phyloP scores from a whole-genome alignment of 345 rosid genomes.

The Gynandropsis gynandra region DNA sequence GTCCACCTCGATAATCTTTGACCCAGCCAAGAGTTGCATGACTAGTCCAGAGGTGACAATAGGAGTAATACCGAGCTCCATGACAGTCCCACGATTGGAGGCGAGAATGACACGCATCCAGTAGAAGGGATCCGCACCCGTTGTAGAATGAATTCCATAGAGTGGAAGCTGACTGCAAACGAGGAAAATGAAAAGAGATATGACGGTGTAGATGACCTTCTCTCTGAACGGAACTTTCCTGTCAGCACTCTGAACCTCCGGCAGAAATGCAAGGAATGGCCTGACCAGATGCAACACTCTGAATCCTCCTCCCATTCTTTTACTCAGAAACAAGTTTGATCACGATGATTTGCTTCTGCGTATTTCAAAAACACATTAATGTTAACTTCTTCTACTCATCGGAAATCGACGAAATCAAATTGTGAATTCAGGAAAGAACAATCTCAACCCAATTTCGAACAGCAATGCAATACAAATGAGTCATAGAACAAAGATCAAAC shows the following conservation, averaged over 20 bases:
- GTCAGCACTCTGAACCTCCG: conserved; percentile 71
- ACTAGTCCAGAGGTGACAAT: conserved; percentile 74
- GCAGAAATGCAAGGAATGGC: conserved; percentile 61
- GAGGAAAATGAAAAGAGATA: conserved; percentile 63
- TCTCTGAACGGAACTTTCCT: conserved; percentile 66
- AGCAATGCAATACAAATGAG: too few relatives aligned
- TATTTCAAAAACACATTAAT: neutral
- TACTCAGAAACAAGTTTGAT: neutral
- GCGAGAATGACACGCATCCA: conserved; percentile 85
- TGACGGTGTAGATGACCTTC: conserved; percentile 73
- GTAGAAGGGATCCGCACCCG: conserved; percentile 72
- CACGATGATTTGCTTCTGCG: conserved; percentile 4
- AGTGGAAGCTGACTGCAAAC: conserved; percentile 78
- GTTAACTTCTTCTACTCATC: too few relatives aligned
- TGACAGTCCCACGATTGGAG: conserved; percentile 70
- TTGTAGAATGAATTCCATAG: conserved; percentile 62
- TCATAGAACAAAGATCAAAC: too few relatives aligned
- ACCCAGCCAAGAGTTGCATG: conserved; percentile 71
- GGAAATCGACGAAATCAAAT: too few relatives aligned
- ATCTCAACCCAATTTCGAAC: too few relatives aligned
- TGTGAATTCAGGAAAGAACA: too few relatives aligned
- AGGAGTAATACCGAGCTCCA: conserved; percentile 81
- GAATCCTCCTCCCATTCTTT: conserved; percentile 60
- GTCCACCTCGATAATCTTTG: conserved; percentile 70
- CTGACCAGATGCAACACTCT: conserved; percentile 71